Percentiles rank a stretch among this genome's conserved stretches.
These are phyloP conservation scores for Saturnispora silvae DNA, from an alignment of 805 yeast species.

Conservation along the genomic window DNA sequence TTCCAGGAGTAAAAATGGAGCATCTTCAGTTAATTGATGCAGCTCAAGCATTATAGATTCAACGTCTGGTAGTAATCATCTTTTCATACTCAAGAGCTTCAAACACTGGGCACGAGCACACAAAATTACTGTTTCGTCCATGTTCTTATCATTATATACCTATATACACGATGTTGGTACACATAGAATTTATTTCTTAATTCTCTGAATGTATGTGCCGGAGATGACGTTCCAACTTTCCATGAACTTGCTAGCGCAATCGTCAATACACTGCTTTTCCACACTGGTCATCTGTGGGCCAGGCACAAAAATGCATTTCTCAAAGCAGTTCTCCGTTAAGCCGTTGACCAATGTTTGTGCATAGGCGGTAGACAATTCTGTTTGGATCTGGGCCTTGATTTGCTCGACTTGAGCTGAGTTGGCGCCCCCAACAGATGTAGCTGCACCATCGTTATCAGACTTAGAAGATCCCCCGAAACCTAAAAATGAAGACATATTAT, in stretches of 20 bases:
- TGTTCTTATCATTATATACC: too few species aligned
- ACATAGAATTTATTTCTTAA: slow-evolving; percentile 28
- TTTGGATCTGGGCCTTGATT: slow-evolving; percentile 59
- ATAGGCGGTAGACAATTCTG: slow-evolving; percentile 84
- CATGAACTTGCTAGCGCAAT: slow-evolving; percentile 82
- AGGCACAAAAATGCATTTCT: slow-evolving; percentile 62
- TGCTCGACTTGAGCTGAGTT: slow-evolving; percentile 38
- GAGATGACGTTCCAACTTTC: slow-evolving; percentile 83
- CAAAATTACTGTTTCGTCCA: too few species aligned
- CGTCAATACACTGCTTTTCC: slow-evolving; percentile 60
- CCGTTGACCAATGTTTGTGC: slow-evolving; percentile 81
- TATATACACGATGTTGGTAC: too few species aligned
- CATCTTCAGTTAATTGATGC: too few species aligned
- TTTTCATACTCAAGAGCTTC: too few species aligned
- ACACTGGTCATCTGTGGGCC: slow-evolving; percentile 29
- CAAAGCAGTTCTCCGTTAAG: slow-evolving; percentile 79
- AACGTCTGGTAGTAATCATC: too few species aligned
- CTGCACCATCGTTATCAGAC: too few species aligned
- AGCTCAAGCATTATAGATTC: too few species aligned
- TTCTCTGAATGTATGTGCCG: slow-evolving; percentile 63
- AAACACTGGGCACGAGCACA: too few species aligned
- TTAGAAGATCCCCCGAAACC: slow-evolving; percentile 20
- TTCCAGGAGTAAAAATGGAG: too few species aligned
- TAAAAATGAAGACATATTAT: slow-evolving; percentile 23
- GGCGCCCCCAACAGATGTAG: slow-evolving; percentile 8